Percentiles rank a stretch among this genome's conserved stretches.
phyloP scores from a whole-genome alignment of 768 basidiomycete genomes.

The Mycena crocata region DNA sequence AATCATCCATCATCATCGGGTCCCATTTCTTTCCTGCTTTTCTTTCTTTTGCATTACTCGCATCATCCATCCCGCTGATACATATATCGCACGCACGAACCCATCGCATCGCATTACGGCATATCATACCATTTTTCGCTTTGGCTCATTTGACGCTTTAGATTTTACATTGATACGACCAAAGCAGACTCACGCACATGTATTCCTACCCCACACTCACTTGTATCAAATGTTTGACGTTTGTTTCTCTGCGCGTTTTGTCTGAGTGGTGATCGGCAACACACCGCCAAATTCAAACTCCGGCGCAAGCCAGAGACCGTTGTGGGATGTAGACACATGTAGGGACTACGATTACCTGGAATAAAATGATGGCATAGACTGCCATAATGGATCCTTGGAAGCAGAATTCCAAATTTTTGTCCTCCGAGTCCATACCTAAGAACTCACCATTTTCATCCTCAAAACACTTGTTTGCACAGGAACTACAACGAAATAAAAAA shows the following conservation, averaged over 20 bases:
- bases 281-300: no score
- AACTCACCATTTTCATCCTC: no score
- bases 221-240: slow-evolving; percentile 3
- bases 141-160: background rate
- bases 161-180: background rate
- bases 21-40: slow-evolving; percentile 12
- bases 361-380: no score
- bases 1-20: slow-evolving; percentile 11
- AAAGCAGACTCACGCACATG: background rate
- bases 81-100: background rate
- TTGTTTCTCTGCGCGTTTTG: background rate
- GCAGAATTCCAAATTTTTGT: no score
- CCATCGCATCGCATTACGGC: background rate
- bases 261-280: no score
- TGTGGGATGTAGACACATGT: no score
- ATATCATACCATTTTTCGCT: background rate
- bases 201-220: slow-evolving; percentile 2
- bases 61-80: slow-evolving; percentile 7
- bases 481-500: no score
- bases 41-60: slow-evolving; percentile 6
- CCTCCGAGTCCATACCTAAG: no score
- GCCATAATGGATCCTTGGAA: no score
- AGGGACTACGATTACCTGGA: no score
- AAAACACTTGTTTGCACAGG: no score
- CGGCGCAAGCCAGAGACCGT: no score